Conservation (phyloP, 139 green algal species). For the Yamagishiella unicocca region DNA sequence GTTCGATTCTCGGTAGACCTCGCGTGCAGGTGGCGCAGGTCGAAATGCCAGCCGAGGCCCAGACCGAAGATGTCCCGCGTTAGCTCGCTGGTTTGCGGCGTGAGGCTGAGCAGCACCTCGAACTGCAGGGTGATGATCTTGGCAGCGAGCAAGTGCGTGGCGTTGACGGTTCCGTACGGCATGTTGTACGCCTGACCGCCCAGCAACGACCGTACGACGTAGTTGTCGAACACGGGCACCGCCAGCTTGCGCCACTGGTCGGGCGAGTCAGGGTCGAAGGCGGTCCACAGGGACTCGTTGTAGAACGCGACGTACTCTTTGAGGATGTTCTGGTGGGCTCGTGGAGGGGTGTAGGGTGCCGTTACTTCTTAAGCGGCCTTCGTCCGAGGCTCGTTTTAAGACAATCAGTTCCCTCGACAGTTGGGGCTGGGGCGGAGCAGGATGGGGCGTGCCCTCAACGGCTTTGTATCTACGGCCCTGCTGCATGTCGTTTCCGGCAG, state of each 20-base stretch:
- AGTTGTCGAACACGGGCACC: constrained; percentile 45
- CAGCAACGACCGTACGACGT: constrained; percentile 34
- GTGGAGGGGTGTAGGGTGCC: not conserved
- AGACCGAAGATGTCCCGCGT: constrained; percentile 36
- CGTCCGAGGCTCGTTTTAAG: too few species aligned
- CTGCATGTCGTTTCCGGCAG: not conserved
- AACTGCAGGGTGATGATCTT: constrained; percentile 44
- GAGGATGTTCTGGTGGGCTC: constrained; percentile 37
- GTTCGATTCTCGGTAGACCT: not conserved
- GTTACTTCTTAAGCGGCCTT: too few species aligned
- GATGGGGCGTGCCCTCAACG: too few species aligned
- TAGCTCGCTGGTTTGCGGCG: not conserved
- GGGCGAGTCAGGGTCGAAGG: constrained; percentile 23
- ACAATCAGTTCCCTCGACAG: too few species aligned
- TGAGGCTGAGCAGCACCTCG: constrained; percentile 40
- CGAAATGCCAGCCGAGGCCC: constrained; percentile 35
- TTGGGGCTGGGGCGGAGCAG: too few species aligned
- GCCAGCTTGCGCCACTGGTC: constrained; percentile 27
- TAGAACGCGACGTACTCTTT: constrained; percentile 21
- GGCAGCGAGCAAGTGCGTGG: constrained; percentile 33
- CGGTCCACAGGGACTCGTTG: constrained; percentile 8
- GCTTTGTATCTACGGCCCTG: too few species aligned
- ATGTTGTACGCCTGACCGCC: constrained; percentile 34
- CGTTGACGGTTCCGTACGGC: constrained; percentile 14
- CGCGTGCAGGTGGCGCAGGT: constrained; percentile 39